Percentiles rank a stretch among this genome's conserved stretches.
Conservation (phyloP, 106 monocot species). For the Dioscorea alata region DNA sequence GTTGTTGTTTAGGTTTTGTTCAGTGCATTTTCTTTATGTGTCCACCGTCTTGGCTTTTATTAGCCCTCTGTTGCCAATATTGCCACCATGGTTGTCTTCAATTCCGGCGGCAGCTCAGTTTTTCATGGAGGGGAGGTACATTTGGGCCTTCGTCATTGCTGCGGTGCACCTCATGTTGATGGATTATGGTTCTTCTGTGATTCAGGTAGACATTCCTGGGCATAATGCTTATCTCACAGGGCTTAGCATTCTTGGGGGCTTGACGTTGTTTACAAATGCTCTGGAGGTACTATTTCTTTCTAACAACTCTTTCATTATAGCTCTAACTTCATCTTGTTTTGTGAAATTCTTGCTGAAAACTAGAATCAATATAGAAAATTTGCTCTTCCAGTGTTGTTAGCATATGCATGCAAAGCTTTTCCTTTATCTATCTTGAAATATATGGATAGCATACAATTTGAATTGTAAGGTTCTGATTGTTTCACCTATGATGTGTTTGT, state of each 20-base stretch:
- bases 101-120: conserved; percentile 48
- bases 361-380: background rate
- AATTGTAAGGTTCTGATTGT: too few relatives aligned
- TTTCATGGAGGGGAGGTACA: conserved; percentile 48
- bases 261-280: conserved; percentile 60
- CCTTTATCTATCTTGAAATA: background rate
- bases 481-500: too few relatives aligned
- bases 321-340: background rate
- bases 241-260: conserved; percentile 66
- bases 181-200: conserved; percentile 54
- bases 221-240: conserved; percentile 63
- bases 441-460: too few relatives aligned
- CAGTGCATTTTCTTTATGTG: conserved; percentile 60
- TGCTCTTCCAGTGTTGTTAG: background rate
- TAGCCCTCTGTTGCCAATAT: conserved; percentile 45
- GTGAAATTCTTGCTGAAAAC: background rate
- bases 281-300: conserved; percentile 41
- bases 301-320: background rate
- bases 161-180: conserved; percentile 44
- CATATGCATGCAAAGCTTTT: background rate
- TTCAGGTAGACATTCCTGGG: conserved; percentile 65
- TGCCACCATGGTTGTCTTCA: conserved; percentile 47
- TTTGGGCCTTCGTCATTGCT: conserved; percentile 25
- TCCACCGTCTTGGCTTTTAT: conserved; percentile 47
- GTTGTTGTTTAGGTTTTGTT: conserved; percentile 53